Percentiles rank a stretch among this genome's conserved stretches.
These are phyloP conservation scores for Acanthamoeba triangularis DNA, from an alignment of 208 protist species.

Conservation along the genomic window DNA sequence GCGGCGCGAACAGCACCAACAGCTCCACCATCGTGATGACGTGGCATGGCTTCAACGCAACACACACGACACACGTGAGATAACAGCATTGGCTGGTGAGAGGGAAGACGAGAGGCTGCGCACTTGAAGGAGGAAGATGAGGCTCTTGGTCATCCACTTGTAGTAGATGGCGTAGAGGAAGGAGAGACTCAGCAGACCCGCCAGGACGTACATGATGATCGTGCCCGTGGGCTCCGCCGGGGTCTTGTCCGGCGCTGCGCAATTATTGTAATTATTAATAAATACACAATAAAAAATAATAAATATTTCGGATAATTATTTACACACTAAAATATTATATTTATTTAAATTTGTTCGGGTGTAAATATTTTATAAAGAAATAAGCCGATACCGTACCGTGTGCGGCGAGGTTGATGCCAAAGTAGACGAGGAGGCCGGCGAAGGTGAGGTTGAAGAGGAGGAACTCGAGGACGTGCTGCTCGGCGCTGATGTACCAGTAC, in stretches of 20 bases:
- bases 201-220: constrained; percentile 24
- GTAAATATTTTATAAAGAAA: too few relatives aligned
- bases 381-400: background rate
- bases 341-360: too few relatives aligned
- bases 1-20: constrained; percentile 3
- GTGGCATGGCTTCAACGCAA: constrained; percentile 41
- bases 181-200: background rate
- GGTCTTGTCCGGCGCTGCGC: background rate
- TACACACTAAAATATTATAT: too few relatives aligned
- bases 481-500: constrained; percentile 1
- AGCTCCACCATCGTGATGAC: constrained; percentile 27
- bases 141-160: background rate
- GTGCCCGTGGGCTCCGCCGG: background rate
- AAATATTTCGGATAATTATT: too few relatives aligned
- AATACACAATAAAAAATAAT: background rate
- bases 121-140: constrained; percentile 47
- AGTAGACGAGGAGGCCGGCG: constrained; percentile 28
- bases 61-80: background rate
- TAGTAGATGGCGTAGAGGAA: constrained; percentile 48
- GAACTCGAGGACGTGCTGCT: constrained; percentile 60
- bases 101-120: background rate
- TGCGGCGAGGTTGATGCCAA: background rate
- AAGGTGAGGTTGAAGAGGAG: constrained; percentile 24
- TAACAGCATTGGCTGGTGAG: background rate
- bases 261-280: background rate